Percentiles rank a stretch among this genome's conserved stretches.
Evolutionary conservation across 1,284 basidiomycete species (phyloP).

Genomic region (Lentinus polychrous): DNA sequence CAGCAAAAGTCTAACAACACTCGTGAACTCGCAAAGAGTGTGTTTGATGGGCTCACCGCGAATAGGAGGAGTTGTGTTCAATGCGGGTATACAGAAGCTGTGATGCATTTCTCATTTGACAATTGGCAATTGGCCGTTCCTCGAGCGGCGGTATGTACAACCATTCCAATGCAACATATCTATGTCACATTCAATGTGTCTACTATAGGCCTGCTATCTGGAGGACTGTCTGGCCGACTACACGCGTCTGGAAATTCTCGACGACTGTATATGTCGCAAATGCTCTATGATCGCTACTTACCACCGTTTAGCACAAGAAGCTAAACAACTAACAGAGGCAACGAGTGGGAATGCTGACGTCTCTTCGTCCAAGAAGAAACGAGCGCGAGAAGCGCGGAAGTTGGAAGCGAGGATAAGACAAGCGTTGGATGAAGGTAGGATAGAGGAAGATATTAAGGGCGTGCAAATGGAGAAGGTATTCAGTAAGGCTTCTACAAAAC

Average conservation of each 20-base stretch:
- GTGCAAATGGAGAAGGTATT: conserved; percentile 69
- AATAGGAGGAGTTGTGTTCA: conserved; percentile 75
- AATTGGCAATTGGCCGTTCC: conserved; percentile 77
- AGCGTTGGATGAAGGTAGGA: conserved; percentile 65
- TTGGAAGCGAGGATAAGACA: conserved; percentile 52
- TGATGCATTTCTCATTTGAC: conserved; percentile 82
- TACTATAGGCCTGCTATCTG: conserved; percentile 46
- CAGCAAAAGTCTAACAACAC: conserved; percentile 22
- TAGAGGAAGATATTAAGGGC: conserved; percentile 75
- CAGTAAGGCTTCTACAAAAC: conserved; percentile 75
- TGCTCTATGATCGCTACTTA: conserved; percentile 75
- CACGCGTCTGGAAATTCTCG: conserved; percentile 73
- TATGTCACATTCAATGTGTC: conserved; percentile 9
- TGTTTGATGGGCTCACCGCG: conserved; percentile 79
- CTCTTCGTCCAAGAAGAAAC: conserved; percentile 62
- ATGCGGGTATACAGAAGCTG: conserved; percentile 84
- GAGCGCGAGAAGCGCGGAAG: conserved; percentile 61
- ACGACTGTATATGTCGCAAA: conserved; percentile 79
- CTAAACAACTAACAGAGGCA: conserved; percentile 44
- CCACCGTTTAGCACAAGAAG: conserved; percentile 49
- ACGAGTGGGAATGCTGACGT: conserved; percentile 34
- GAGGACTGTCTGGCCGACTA: conserved; percentile 76
- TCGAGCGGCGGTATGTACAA: conserved; percentile 34
- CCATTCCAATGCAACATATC: conserved; percentile 4
- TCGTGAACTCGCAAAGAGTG: conserved; percentile 49